Evolutionary conservation across 2,329 filamentous ascomycete genomes (phyloP).

Genomic region (Seiridium cupressi): DNA sequence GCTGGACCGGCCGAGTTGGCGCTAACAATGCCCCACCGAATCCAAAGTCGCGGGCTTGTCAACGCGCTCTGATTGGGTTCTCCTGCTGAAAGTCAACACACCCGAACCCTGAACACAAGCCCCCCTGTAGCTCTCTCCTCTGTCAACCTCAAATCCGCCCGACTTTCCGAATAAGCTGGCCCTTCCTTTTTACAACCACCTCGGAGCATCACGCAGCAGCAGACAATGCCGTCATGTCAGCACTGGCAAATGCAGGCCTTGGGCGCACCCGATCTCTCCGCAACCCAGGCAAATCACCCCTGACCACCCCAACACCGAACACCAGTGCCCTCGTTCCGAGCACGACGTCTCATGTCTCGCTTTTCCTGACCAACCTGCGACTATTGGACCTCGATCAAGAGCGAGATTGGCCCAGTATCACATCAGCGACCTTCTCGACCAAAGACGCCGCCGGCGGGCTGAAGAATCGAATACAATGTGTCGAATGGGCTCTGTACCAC

Average conservation of each 20-base stretch:
- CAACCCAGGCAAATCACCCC: conserved; percentile 21
- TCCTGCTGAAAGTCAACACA: background rate
- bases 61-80: background rate
- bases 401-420: conserved; percentile 79
- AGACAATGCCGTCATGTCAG: conserved; percentile 29
- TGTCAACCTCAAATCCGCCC: no score
- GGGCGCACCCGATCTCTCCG: conserved; percentile 27
- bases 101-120: background rate
- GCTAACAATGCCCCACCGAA: background rate
- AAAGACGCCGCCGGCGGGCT: conserved; percentile 69
- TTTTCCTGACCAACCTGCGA: conserved; percentile 81
- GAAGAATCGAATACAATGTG: conserved; percentile 76
- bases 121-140: no score
- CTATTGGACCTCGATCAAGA: conserved; percentile 76
- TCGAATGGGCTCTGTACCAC: conserved; percentile 90
- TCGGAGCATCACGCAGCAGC: no score
- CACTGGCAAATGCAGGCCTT: conserved; percentile 27
- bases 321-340: conserved; percentile 21
- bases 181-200: no score
- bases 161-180: no score
- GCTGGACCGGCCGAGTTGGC: no score
- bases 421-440: conserved; percentile 64
- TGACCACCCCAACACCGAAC: conserved; percentile 24
- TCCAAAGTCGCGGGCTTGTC: background rate
- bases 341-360: conserved; percentile 49